phyloP scores from a whole-genome alignment of 2,329 filamentous ascomycete genomes.

The Fusarium chlamydosporum region DNA sequence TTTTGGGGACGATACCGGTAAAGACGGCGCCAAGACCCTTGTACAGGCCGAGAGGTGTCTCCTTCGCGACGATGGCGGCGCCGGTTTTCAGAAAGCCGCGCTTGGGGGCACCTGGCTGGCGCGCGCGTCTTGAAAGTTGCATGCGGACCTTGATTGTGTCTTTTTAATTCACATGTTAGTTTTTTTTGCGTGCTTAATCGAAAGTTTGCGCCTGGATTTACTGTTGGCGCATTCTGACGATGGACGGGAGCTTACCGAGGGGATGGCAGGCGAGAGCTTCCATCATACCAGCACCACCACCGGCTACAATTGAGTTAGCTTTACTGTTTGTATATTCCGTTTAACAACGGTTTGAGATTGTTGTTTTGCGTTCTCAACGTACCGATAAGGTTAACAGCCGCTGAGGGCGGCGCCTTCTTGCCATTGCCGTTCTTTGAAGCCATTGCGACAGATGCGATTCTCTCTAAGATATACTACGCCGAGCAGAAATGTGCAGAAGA shows the following conservation, averaged over 20 bases:
- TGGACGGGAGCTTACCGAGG: slow-evolving; percentile 76
- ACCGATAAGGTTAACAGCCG: slow-evolving; percentile 93
- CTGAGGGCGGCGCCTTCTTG: slow-evolving; percentile 83
- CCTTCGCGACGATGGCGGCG: slow-evolving; percentile 85
- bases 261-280: slow-evolving; percentile 97
- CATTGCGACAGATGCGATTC: slow-evolving; percentile 50
- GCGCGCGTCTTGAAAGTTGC: slow-evolving; percentile 92
- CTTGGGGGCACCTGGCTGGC: slow-evolving; percentile 84
- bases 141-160: slow-evolving; percentile 99
- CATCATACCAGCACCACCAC: slow-evolving; percentile 99
- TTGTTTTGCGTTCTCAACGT: slow-evolving; percentile 52
- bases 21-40: slow-evolving; percentile 98
- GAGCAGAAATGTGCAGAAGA: slow-evolving; percentile 5
- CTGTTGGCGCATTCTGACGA: slow-evolving; percentile 10
- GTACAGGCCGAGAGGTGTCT: slow-evolving; percentile 94
- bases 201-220: slow-evolving; percentile 20
- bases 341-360: no score
- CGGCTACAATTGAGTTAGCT: slow-evolving; percentile 70
- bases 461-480: background rate
- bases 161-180: slow-evolving; percentile 52
- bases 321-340: slow-evolving; percentile 18
- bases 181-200: background rate
- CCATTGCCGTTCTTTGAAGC: slow-evolving; percentile 51
- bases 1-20: slow-evolving; percentile 97
- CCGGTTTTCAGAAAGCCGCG: slow-evolving; percentile 92